phyloP scores from a whole-genome alignment of 345 rosid species.

The Citrus inodora region DNA sequence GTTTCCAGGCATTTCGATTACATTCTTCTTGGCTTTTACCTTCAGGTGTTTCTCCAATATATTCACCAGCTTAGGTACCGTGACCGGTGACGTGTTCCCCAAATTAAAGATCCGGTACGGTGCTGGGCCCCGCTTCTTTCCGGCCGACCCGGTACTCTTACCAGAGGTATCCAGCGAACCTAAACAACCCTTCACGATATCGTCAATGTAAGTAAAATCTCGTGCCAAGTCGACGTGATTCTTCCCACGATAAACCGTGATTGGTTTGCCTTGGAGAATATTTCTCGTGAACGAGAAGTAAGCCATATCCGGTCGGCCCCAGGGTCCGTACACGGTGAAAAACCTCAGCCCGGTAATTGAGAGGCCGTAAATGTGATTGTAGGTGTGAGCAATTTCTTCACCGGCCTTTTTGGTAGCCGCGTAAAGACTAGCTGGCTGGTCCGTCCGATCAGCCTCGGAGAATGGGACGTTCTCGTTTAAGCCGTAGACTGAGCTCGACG shows the following conservation, averaged over 20 bases:
- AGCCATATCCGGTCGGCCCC: constrained; percentile 94
- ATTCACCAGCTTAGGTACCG: constrained; percentile 64
- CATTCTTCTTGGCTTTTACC: constrained; percentile 57
- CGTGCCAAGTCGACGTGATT: constrained; percentile 64
- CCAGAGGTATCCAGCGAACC: constrained; percentile 68
- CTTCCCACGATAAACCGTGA: constrained; percentile 67
- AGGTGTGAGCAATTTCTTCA: constrained; percentile 77
- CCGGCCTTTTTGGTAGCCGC: constrained; percentile 90
- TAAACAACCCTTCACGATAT: constrained; percentile 71
- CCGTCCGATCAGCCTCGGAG: constrained; percentile 67
- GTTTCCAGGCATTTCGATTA: constrained; percentile 76
- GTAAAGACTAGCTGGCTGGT: constrained; percentile 78
- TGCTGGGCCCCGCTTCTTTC: constrained; percentile 68
- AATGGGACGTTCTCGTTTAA: constrained; percentile 67
- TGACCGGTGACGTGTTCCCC: constrained; percentile 80
- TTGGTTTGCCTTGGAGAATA: constrained; percentile 71
- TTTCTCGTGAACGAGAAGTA: constrained; percentile 64
- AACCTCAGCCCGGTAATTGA: constrained; percentile 74
- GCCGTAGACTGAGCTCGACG: constrained; percentile 81
- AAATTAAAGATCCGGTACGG: constrained; percentile 64
- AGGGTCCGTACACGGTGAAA: constrained; percentile 84
- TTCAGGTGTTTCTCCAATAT: constrained; percentile 69
- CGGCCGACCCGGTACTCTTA: constrained; percentile 77
- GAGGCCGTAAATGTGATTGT: constrained; percentile 77
- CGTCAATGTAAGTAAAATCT: constrained; percentile 83